Conservation (phyloP, 2,329 filamentous ascomycete genomes). For the Xylaria polymorpha region DNA sequence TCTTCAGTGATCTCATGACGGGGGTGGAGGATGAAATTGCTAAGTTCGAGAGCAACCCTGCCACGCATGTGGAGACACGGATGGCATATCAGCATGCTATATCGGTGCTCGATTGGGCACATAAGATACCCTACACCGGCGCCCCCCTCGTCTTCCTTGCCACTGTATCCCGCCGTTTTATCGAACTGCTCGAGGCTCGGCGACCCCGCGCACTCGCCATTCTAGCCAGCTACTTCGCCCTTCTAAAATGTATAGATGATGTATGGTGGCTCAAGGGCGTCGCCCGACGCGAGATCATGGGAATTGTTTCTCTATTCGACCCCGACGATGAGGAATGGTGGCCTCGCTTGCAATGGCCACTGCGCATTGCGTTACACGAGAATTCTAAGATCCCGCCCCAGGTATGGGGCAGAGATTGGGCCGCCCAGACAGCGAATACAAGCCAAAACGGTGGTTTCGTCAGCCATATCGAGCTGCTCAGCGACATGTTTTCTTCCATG, state of each 20-base stretch:
- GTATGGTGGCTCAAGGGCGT: constrained; percentile 79
- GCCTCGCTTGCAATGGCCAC: constrained; percentile 70
- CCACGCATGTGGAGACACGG: constrained; percentile 51
- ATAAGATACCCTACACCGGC: constrained; percentile 68
- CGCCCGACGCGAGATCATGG: constrained; percentile 72
- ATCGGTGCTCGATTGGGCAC: constrained; percentile 74
- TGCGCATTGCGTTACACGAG: constrained; percentile 69
- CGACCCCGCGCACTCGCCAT: constrained; percentile 72
- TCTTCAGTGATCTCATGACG: constrained; percentile 70
- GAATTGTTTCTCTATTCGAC: constrained; percentile 69
- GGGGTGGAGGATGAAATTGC: constrained; percentile 68
- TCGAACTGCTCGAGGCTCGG: constrained; percentile 68
- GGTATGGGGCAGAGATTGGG: constrained; percentile 67
- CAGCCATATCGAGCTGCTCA: constrained; percentile 60
- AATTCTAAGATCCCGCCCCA: constrained; percentile 64
- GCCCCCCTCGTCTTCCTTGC: constrained; percentile 72
- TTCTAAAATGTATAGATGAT: constrained; percentile 70
- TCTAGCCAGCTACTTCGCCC: constrained; percentile 73
- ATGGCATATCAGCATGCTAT: constrained; percentile 73
- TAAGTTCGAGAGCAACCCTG: constrained; percentile 43
- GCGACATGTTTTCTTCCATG: constrained; percentile 53
- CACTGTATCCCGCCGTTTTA: constrained; percentile 70
- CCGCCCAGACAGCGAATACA: constrained; percentile 54
- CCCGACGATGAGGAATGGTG: constrained; percentile 67
- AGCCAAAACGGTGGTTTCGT: constrained; percentile 51